Conservation (phyloP, 495 filamentous ascomycete genomes). For the Aspergillus wentii region DNA sequence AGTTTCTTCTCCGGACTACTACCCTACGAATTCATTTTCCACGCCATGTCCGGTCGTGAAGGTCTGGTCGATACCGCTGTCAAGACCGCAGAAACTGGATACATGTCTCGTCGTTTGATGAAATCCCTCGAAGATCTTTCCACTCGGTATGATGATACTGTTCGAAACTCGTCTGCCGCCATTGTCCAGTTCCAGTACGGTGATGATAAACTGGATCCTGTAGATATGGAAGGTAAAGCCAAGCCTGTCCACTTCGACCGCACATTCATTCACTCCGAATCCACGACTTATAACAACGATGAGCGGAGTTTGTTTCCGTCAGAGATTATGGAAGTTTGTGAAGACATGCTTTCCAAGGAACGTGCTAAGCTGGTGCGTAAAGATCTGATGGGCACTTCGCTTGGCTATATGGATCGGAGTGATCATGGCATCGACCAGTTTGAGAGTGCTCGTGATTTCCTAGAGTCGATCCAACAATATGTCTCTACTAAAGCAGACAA, state of each 20-base stretch:
- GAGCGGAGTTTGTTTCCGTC: slow-evolving; percentile 64
- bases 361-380: slow-evolving; percentile 60
- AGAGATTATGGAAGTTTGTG: slow-evolving; percentile 66
- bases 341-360: slow-evolving; percentile 58
- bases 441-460: slow-evolving; percentile 78
- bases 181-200: slow-evolving; percentile 97
- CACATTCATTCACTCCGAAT: slow-evolving; percentile 81
- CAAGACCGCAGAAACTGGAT: slow-evolving; percentile 97
- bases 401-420: slow-evolving; percentile 60
- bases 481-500: slow-evolving; percentile 53
- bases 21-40: slow-evolving; percentile 93
- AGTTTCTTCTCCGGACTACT: slow-evolving; percentile 93
- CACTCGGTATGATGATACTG: slow-evolving; percentile 87
- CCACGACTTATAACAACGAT: slow-evolving; percentile 70
- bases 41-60: slow-evolving; percentile 97
- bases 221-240: slow-evolving; percentile 95
- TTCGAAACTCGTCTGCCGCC: slow-evolving; percentile 76
- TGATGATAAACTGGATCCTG: slow-evolving; percentile 89
- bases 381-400: slow-evolving; percentile 40
- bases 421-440: slow-evolving; percentile 73
- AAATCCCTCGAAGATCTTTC: slow-evolving; percentile 95
- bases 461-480: slow-evolving; percentile 69
- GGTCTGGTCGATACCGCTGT: slow-evolving; percentile 99
- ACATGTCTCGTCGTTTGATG: slow-evolving; percentile 98
- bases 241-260: slow-evolving; percentile 90